A percentile compares a stretch with the other conserved stretches of the same genome.
Conservation (phyloP, 441 rosid species). For the Sinapis alba region DNA sequence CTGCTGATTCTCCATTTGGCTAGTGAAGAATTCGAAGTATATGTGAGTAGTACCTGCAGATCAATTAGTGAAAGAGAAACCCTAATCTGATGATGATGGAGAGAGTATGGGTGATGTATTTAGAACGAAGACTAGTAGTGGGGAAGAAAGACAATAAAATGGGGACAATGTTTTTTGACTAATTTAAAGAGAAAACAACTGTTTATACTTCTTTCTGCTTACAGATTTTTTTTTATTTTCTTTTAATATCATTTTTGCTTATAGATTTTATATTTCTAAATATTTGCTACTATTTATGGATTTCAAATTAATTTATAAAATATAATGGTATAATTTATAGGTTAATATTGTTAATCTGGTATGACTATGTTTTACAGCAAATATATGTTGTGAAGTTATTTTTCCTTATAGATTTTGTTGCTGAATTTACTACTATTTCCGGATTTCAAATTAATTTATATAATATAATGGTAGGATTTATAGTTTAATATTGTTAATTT, state of each 20-base stretch:
- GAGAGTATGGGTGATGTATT: slow-evolving; percentile 21
- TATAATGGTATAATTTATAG: background rate
- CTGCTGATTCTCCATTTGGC: slow-evolving; percentile 38
- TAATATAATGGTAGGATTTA: background rate
- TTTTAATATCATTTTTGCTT: background rate
- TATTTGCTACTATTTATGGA: background rate
- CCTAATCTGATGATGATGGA: slow-evolving; percentile 55
- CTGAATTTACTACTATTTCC: background rate
- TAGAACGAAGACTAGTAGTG: slow-evolving; percentile 24
- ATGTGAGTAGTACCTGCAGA: background rate
- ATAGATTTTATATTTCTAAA: background rate
- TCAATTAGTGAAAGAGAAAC: slow-evolving; percentile 45
- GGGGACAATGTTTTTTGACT: slow-evolving; percentile 44
- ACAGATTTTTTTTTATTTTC: background rate
- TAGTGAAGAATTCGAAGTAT: slow-evolving; percentile 9
- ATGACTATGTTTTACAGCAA: background rate
- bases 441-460: background rate
- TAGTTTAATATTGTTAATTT: background rate
- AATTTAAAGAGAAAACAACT: background rate
- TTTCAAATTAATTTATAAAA: background rate
- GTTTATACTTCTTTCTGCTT: background rate
- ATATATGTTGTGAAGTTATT: background rate
- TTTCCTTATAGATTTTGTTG: background rate
- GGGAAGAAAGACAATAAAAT: slow-evolving; percentile 45
- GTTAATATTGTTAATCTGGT: background rate